Percentiles rank a stretch among this genome's conserved stretches.
phyloP scores from a whole-genome alignment of 768 basidiomycete species.

The Hygrophorus pudorinus region DNA sequence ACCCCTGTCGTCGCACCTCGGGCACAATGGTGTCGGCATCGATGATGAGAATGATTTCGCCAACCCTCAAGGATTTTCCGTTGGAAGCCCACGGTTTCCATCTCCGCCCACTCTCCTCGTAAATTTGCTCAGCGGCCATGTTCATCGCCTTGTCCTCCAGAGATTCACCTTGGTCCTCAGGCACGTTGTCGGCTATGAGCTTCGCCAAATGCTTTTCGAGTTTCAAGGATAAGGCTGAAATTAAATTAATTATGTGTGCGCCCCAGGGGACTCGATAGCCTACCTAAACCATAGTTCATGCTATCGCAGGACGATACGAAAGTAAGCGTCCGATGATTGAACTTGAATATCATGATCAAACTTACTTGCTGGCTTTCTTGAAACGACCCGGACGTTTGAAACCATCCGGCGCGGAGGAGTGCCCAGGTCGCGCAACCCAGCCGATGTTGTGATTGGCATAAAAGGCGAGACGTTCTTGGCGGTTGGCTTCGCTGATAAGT shows the following conservation, averaged over 20 bases:
- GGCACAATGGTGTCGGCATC: constrained; percentile 78
- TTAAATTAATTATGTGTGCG: constrained; percentile 93
- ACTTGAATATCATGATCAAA: too few relatives aligned
- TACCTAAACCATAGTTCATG: too few relatives aligned
- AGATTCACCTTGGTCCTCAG: constrained; percentile 28
- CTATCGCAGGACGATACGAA: too few relatives aligned
- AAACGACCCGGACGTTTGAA: constrained; percentile 80
- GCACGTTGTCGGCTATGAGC: constrained; percentile 31
- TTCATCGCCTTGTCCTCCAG: constrained; percentile 68
- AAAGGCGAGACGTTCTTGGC: constrained; percentile 56
- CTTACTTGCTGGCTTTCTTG: constrained; percentile 73
- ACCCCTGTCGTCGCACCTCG: constrained; percentile 20
- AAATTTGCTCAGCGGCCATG: constrained; percentile 66
- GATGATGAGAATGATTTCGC: constrained; percentile 71
- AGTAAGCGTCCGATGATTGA: too few relatives aligned
- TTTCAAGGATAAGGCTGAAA: constrained; percentile 28
- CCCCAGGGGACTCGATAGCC: too few relatives aligned
- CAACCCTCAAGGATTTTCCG: constrained; percentile 63
- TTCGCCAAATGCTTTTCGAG: constrained; percentile 40
- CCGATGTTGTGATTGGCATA: constrained; percentile 73
- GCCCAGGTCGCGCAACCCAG: constrained; percentile 74
- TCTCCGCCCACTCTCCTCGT: constrained; percentile 40
- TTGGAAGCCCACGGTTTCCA: constrained; percentile 76
- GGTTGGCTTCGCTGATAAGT: constrained; percentile 49
- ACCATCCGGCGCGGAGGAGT: constrained; percentile 49